These are phyloP conservation scores for Ogataea pignaliae DNA, from an alignment of 805 yeast genomes.

Conservation along the genomic window DNA sequence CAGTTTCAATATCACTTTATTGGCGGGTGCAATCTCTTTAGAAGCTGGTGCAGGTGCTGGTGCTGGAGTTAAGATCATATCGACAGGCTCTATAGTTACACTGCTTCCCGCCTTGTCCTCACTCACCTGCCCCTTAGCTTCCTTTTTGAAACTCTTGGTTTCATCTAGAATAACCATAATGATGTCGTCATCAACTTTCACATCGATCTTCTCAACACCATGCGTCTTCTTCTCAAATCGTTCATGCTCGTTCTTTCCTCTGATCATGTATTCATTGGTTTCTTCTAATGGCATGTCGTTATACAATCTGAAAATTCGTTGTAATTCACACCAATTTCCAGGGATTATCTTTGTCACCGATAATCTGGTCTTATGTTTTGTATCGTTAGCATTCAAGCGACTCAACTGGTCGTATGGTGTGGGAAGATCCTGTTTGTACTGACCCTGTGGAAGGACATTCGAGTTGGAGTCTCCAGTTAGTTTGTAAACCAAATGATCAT, in stretches of 20 bases:
- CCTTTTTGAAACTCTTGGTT: constrained; percentile 1
- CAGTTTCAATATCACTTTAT: background rate
- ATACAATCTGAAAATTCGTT: constrained; percentile 48
- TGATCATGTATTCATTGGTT: constrained; percentile 36
- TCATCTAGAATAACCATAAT: constrained; percentile 2
- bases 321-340: constrained; percentile 65
- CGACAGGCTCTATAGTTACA: no score
- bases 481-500: constrained; percentile 1
- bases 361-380: constrained; percentile 31
- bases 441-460: constrained; percentile 14
- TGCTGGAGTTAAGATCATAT: no score
- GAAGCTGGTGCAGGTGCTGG: background rate
- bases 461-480: constrained; percentile 1
- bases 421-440: constrained; percentile 10
- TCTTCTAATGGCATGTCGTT: constrained; percentile 24
- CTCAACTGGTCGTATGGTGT: constrained; percentile 19
- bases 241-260: constrained; percentile 47
- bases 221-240: constrained; percentile 46
- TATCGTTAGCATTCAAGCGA: background rate
- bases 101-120: no score
- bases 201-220: constrained; percentile 21
- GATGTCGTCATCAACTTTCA: constrained; percentile 4
- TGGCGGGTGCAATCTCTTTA: background rate
- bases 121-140: background rate
- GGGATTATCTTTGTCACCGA: constrained; percentile 60